Evolutionary conservation across 768 basidiomycete species (phyloP), one percentile per base, ranked within the genome.

Genomic region (Serendipita sp.): DNA sequence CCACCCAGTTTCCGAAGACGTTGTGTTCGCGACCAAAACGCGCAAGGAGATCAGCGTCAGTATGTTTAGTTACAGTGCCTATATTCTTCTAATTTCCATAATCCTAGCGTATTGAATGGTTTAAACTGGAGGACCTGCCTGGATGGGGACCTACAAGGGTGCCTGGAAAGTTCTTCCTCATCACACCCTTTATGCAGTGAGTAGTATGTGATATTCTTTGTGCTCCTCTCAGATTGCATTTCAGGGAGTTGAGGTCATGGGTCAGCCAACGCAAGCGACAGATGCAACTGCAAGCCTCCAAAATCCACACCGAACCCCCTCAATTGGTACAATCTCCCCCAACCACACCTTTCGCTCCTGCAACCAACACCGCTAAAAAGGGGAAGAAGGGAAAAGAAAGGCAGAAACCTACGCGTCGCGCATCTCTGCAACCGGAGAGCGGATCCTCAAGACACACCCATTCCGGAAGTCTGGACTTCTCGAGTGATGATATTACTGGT

Each of bases 11-110:
- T 83, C 89, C 41, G 93, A 97, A 75, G 84, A 89, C 70, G 93
- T 84, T 68, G 79, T 80, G 2, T 99, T 99, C 77, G 82, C 88
- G 75, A 96, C 96, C 3, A 86, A 88, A 74, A 99, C 96, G 1
- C 80, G 95, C 65, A 99, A 97, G 75, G 96, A 99, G 78, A 99
- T 99, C 70, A 95, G 93, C 71, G 94, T 96, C 79, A 71, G 85
- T 73, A 63, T 68, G 44, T 65, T 54, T 47, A 60, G 35, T 41
- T 23, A 56, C 44, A 52, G n/a, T 66, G 35, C 28, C 38, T 45
- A 41, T 34, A 38, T 48, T 45, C 23, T 23, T 23, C 23, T 23
- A 44, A 32, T 65, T 35, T 28, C 45, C 13, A 3, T 36, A 68
- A 67, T 66, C 67, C 64, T 38, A 8, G 5, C 48, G 44, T 78